Percentiles rank a stretch among this genome's conserved stretches.
These are phyloP conservation scores for Dryas octopetala DNA, from an alignment of 306 rosid genomes.

Conservation along the genomic window DNA sequence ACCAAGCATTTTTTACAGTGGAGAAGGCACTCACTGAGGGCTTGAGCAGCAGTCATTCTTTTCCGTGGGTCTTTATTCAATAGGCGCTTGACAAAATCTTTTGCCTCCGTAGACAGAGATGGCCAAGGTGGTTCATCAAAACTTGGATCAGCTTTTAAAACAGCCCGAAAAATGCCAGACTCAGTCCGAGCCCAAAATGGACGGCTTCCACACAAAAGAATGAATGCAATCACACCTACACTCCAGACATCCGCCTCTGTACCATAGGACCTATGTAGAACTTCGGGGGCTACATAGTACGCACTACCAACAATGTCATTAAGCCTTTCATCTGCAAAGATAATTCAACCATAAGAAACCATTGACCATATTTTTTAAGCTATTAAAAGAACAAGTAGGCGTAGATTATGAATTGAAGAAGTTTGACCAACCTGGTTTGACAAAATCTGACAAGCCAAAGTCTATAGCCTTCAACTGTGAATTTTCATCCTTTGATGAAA, in stretches of 20 bases:
- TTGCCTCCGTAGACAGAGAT: constrained; percentile 69
- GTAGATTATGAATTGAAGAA: neutral
- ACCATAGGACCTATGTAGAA: constrained; percentile 79
- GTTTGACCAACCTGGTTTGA: constrained; percentile 64
- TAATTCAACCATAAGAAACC: constrained; percentile 24
- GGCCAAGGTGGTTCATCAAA: constrained; percentile 97
- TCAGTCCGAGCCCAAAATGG: constrained; percentile 98
- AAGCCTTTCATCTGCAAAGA: constrained; percentile 81
- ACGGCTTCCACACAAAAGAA: constrained; percentile 91
- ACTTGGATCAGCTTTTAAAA: constrained; percentile 82
- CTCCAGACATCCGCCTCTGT: constrained; percentile 98
- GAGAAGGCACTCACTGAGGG: constrained; percentile 56
- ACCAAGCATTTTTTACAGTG: constrained; percentile 6
- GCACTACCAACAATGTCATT: constrained; percentile 98
- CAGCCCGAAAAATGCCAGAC: constrained; percentile 89
- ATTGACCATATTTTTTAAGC: constrained; percentile 10
- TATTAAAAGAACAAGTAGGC: neutral
- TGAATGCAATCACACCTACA: constrained; percentile 90
- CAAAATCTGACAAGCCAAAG: constrained; percentile 95
- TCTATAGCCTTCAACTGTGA: constrained; percentile 92
- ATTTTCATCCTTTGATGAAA: constrained; percentile 72
- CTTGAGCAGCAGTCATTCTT: constrained; percentile 93
- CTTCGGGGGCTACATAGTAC: constrained; percentile 98
- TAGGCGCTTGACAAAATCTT: constrained; percentile 79
- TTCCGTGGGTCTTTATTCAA: constrained; percentile 87